These are phyloP conservation scores for Globisporangium apiculatum DNA, from an alignment of 352 stramenopile genomes.

Conservation along the genomic window DNA sequence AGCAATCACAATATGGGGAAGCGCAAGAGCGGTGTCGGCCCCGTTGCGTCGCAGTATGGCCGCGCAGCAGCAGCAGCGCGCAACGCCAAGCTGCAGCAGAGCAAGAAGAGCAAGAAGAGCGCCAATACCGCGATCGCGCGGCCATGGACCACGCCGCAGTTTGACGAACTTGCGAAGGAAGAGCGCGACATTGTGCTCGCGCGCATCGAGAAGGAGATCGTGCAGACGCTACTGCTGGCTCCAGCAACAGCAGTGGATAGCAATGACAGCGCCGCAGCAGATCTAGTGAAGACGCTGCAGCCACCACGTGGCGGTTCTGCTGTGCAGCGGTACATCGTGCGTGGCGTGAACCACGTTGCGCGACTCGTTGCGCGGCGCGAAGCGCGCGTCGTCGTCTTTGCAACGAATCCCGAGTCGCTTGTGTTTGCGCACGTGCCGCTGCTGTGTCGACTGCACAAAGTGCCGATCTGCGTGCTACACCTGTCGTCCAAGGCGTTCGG, in stretches of 20 bases:
- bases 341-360: slow-evolving; percentile 56
- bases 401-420: slow-evolving; percentile 48
- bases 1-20: background rate
- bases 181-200: slow-evolving; percentile 77
- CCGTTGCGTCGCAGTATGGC: background rate
- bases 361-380: slow-evolving; percentile 29
- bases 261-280: background rate
- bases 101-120: slow-evolving; percentile 9
- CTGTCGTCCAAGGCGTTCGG: slow-evolving; percentile 64
- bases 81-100: slow-evolving; percentile 2
- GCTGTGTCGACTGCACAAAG: slow-evolving; percentile 52
- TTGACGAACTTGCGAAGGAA: slow-evolving; percentile 56
- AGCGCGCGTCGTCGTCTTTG: slow-evolving; percentile 59
- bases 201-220: slow-evolving; percentile 58
- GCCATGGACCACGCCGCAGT: slow-evolving; percentile 43
- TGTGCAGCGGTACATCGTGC: slow-evolving; percentile 24
- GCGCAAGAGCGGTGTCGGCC: background rate
- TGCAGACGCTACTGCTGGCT: slow-evolving; percentile 7
- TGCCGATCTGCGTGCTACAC: slow-evolving; percentile 68
- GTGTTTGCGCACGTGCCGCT: slow-evolving; percentile 60
- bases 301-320: background rate
- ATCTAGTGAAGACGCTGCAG: background rate
- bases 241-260: background rate
- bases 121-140: slow-evolving; percentile 11
- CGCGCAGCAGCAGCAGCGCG: background rate